phyloP scores from a whole-genome alignment of 257 asterid species.

The Parsonsia alboflavescens region DNA sequence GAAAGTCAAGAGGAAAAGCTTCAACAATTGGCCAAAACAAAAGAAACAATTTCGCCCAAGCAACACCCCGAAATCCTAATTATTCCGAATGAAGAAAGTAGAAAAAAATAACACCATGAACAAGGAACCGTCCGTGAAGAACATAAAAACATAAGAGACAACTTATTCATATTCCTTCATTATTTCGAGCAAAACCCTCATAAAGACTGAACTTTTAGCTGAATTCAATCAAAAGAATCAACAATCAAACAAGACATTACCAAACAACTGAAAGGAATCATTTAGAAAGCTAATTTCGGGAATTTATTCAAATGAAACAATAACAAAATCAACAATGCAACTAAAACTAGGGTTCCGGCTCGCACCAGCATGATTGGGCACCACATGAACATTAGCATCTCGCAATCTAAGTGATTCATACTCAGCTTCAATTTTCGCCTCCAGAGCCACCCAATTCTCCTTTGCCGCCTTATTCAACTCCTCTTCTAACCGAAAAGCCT shows the following conservation, averaged over 20 bases:
- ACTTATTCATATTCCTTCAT: not conserved
- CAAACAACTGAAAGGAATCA: not conserved
- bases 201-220: not conserved
- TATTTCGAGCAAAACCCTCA: not conserved
- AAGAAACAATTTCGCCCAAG: not conserved
- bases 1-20: conserved; percentile 11
- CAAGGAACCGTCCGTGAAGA: not conserved
- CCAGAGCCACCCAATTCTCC: conserved; percentile 74
- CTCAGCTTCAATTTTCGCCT: conserved; percentile 73
- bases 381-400: conserved; percentile 65
- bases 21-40: not conserved
- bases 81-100: not conserved
- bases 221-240: not conserved
- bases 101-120: not conserved
- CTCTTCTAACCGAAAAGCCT: conserved; percentile 42
- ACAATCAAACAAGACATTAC: not conserved
- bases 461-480: conserved; percentile 35
- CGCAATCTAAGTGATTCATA: conserved; percentile 55
- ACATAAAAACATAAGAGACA: not conserved
- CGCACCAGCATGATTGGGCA: conserved; percentile 93
- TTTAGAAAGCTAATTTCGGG: not conserved
- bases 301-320: conserved; percentile 2
- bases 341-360: conserved; percentile 7
- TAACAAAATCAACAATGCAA: conserved; percentile 11
- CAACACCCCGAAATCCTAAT: not conserved